Evolutionary conservation across 345 rosid genomes (phyloP), one percentile per base, ranked within the genome.

Genomic region (Gossypium rotundifolium): DNA sequence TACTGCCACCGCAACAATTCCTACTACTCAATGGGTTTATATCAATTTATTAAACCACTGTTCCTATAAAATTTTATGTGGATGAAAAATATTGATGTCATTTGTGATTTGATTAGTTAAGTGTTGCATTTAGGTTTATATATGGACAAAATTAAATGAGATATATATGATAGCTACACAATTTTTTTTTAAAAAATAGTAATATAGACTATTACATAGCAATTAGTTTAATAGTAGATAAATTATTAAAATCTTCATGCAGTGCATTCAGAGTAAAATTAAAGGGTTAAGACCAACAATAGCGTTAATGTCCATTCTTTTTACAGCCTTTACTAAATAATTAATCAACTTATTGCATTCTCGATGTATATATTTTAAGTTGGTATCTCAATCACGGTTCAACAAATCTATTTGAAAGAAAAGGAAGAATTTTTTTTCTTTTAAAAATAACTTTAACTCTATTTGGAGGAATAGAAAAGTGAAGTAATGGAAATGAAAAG

Each of bases 291-390:
- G 4, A 29, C 0, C 1, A 29, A 29, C 4, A 29, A 29, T 29
- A 0, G 0, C 0, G 29, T 29, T 29, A 3, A 3, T 29, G 0
- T 29, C 0, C 0, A 29, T 29, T 29, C 1, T 29, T 4, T 29
- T 0, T 29, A 0, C 0, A 33, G 0, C 0, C 6, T 27, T 27
- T 27, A 0, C 0, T 27, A 27, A 3, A 27, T 0, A 27, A 27
- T 27, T 0, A 27, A 0, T 3, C 0, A 33, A 33, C 1, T 0
- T 33, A 33, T 33, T 33, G 1, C 1, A 33, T 33, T 33, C 6
- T 33, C 38, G 0, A 4, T 33, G 1, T 33, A 33, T 6, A 33
- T 33, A 0, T 4, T 33, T 33, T 4, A 4, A 33, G 1, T 4
- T 33, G 5, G 6, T 33, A 33, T 33, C 38, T 33, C 1, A 33